Percentiles rank a stretch among this genome's conserved stretches.
phyloP scores from a whole-genome alignment of 352 stramenopile genomes.

The Achlya hypogyna region DNA sequence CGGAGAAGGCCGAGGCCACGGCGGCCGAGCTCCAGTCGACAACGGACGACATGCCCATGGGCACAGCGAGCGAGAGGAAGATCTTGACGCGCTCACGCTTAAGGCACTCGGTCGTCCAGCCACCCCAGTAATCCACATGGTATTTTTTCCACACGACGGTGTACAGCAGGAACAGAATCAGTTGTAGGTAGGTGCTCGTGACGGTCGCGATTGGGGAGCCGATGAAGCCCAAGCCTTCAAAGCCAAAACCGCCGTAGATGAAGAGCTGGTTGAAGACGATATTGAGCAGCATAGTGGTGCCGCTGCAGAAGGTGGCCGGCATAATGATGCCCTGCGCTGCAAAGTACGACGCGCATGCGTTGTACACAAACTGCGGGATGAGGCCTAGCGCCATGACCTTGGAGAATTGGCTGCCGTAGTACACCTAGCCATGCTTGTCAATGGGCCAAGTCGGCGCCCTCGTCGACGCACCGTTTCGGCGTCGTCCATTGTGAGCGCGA shows the following conservation, averaged over 20 bases:
- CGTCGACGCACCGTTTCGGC: constrained; percentile 25
- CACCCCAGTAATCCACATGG: constrained; percentile 39
- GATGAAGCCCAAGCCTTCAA: constrained; percentile 30
- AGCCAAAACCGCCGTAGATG: constrained; percentile 35
- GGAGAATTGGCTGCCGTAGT: constrained; percentile 29
- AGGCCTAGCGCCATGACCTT: constrained; percentile 30
- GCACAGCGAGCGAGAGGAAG: constrained; percentile 40
- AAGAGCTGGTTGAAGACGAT: constrained; percentile 36
- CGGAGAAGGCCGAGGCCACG: constrained; percentile 34
- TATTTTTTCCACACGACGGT: constrained; percentile 41
- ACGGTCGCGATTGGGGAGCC: constrained; percentile 41
- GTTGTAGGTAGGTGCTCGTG: constrained; percentile 41
- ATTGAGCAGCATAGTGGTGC: constrained; percentile 33
- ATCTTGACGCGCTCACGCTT: constrained; percentile 32
- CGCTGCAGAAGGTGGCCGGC: constrained; percentile 35
- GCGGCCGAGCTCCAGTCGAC: constrained; percentile 38
- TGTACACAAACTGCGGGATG: constrained; percentile 39
- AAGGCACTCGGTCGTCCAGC: constrained; percentile 34
- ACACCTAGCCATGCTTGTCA: neutral
- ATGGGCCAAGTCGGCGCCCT: neutral
- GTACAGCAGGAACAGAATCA: constrained; percentile 38
- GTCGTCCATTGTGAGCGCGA: constrained; percentile 37
- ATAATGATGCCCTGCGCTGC: constrained; percentile 35
- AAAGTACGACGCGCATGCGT: constrained; percentile 33
- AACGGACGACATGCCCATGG: constrained; percentile 40